Conservation (phyloP, 164 flowering plant species). For the Magnolia kwangsiensis region DNA sequence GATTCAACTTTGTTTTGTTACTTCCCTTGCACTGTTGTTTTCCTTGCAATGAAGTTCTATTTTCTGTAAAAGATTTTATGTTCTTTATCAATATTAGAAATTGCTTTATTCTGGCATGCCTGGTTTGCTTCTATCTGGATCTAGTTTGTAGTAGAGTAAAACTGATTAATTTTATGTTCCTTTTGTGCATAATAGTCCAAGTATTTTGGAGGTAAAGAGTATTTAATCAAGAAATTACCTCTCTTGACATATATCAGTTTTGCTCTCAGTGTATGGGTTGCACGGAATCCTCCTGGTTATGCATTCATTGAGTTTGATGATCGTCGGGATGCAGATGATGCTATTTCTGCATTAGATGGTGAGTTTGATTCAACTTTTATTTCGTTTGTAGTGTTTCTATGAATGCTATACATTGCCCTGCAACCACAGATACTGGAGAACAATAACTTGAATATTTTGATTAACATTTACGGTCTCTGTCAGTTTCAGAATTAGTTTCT, state of each 20-base stretch:
- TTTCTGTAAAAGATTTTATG: neutral
- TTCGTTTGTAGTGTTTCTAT: neutral
- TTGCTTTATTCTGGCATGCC: neutral
- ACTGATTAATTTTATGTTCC: neutral
- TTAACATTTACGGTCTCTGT: no score
- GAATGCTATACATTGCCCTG: neutral
- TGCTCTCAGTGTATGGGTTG: constrained; percentile 79
- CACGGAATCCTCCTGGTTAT: constrained; percentile 86
- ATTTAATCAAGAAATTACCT: no score
- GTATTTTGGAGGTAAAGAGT: no score
- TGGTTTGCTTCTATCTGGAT: neutral
- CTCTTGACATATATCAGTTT: neutral
- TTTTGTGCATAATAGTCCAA: no score
- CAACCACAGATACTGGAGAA: no score
- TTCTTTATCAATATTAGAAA: neutral
- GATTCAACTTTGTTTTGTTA: neutral
- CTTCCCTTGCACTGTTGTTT: neutral
- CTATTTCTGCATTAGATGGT: constrained; percentile 81
- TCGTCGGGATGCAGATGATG: constrained; percentile 76
- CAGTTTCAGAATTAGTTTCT: no score
- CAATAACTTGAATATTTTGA: no score
- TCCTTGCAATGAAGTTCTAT: neutral
- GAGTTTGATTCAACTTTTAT: constrained; percentile 11
- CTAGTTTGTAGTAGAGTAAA: neutral
- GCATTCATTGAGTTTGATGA: constrained; percentile 88